These are phyloP conservation scores for Backusella australiensis DNA, from an alignment of 192 early-diverging fungal species.

Conservation along the genomic window DNA sequence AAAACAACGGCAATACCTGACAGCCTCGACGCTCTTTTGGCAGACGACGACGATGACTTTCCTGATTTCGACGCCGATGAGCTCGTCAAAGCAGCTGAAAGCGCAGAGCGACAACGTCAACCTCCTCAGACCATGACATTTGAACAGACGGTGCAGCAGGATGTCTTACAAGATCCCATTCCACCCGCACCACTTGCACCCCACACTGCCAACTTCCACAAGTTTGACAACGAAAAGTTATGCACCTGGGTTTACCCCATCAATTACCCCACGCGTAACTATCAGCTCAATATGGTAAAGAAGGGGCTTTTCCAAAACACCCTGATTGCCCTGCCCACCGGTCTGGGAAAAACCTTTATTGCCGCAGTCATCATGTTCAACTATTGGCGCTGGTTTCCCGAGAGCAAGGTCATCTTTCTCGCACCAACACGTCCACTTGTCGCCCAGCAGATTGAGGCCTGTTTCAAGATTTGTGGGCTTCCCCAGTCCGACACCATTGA, in stretches of 20 bases:
- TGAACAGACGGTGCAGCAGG: not conserved
- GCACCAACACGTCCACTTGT: slow-evolving; percentile 93
- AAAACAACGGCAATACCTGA: not conserved
- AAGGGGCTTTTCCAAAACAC: slow-evolving; percentile 79
- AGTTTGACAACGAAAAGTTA: slow-evolving; percentile 44
- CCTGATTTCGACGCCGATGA: not conserved
- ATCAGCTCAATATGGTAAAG: slow-evolving; percentile 86
- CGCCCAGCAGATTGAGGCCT: slow-evolving; percentile 88
- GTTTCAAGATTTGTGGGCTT: slow-evolving; percentile 78
- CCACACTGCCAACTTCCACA: slow-evolving; percentile 40
- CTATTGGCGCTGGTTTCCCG: slow-evolving; percentile 89
- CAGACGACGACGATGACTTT: not conserved
- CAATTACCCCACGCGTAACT: slow-evolving; percentile 71
- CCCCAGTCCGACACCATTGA: slow-evolving; percentile 58
- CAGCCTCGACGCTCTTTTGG: not conserved
- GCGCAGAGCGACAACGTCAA: not conserved
- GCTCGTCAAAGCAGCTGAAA: not conserved
- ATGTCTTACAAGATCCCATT: not conserved
- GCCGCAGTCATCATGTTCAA: slow-evolving; percentile 95
- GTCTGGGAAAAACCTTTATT: slow-evolving; percentile 94
- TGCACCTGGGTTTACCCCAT: slow-evolving; percentile 76
- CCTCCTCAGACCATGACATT: not conserved
- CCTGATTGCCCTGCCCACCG: slow-evolving; percentile 80
- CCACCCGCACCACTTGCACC: slow-evolving; percentile 21
- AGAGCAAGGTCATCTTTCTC: slow-evolving; percentile 82